These are phyloP conservation scores for Dactylellina leptospora DNA, from an alignment of 2,329 filamentous ascomycete genomes.

Conservation along the genomic window DNA sequence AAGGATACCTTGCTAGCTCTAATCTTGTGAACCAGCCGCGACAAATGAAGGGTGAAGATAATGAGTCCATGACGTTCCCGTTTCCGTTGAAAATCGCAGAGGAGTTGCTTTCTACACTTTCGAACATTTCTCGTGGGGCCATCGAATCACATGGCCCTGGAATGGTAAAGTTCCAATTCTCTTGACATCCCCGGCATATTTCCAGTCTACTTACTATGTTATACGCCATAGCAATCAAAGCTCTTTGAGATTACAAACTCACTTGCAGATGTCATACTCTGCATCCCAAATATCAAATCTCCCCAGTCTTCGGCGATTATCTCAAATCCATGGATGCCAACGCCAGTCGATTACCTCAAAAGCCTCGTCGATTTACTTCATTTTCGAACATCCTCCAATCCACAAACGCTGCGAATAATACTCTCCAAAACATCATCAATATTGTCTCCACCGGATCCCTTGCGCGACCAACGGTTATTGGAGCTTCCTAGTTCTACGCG, in stretches of 20 bases:
- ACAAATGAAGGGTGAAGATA: conserved; percentile 20
- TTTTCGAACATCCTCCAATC: conserved; percentile 44
- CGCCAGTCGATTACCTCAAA: conserved; percentile 46
- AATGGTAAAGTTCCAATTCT: conserved; percentile 28
- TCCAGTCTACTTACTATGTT: neutral
- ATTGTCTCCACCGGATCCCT: conserved; percentile 31
- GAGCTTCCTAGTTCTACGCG: conserved; percentile 46
- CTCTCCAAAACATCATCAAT: conserved; percentile 45
- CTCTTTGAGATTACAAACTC: conserved; percentile 51
- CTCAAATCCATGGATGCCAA: conserved; percentile 19
- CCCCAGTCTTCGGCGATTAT: neutral
- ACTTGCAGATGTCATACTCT: conserved; percentile 50
- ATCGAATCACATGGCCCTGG: conserved; percentile 49
- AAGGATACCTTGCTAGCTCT: conserved; percentile 38
- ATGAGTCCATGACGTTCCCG: conserved; percentile 43
- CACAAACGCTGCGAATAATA: conserved; percentile 36
- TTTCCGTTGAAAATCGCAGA: conserved; percentile 45
- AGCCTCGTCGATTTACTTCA: conserved; percentile 43
- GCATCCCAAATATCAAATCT: conserved; percentile 39
- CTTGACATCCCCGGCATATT: too few species aligned
- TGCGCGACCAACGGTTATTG: conserved; percentile 34
- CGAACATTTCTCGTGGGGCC: conserved; percentile 35
- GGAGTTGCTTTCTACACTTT: conserved; percentile 27
- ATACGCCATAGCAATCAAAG: conserved; percentile 33
- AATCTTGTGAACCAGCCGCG: too few species aligned